phyloP scores from a whole-genome alignment of 306 rosid genomes.

The Medicago arabica region DNA sequence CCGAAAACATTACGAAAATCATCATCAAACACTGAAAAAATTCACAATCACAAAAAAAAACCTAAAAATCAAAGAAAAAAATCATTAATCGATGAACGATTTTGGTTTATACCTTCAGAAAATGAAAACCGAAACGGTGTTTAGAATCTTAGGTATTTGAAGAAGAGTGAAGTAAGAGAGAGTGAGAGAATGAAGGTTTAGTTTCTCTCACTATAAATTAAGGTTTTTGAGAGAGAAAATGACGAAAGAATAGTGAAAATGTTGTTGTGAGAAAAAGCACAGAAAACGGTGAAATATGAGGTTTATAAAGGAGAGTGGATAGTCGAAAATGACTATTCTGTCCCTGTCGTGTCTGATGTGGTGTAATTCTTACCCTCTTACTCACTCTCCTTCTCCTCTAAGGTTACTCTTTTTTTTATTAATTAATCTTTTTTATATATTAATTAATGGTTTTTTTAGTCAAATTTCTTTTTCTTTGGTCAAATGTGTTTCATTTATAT shows the following conservation, averaged over 20 bases:
- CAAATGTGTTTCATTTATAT: no score
- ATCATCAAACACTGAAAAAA: background rate
- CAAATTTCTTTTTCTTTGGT: no score
- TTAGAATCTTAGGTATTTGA: background rate
- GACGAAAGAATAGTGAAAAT: background rate
- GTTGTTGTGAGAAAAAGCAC: constrained; percentile 28
- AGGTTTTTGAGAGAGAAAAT: background rate
- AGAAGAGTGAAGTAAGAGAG: background rate
- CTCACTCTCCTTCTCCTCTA: constrained; percentile 4
- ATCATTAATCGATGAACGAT: background rate
- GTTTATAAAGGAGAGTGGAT: constrained; percentile 37
- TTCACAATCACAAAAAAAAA: background rate
- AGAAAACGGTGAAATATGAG: background rate
- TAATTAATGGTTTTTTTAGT: no score
- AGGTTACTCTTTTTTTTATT: background rate
- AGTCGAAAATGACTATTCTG: constrained; percentile 59
- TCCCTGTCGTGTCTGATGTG: constrained; percentile 31
- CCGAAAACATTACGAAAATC: background rate
- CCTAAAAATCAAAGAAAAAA: background rate
- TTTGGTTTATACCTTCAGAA: constrained; percentile 33
- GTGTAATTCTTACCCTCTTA: background rate
- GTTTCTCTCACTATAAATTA: constrained; percentile 16
- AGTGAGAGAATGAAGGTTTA: background rate
- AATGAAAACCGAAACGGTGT: background rate
- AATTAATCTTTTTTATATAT: no score